Conservation (phyloP, 2,329 filamentous ascomycete species). For the Talaromyces sp. region DNA sequence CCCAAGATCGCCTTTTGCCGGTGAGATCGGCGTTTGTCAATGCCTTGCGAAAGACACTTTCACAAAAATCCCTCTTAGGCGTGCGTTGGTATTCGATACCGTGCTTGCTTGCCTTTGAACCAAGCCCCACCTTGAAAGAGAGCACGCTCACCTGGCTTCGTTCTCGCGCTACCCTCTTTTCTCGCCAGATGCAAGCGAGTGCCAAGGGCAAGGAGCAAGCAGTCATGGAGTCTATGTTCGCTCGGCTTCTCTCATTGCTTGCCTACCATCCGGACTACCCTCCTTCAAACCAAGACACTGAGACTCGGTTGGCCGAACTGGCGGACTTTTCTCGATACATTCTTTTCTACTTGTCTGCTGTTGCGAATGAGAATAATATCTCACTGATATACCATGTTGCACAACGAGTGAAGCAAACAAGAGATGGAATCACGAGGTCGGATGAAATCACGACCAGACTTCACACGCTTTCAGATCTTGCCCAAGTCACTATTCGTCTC, state of each 20-base stretch:
- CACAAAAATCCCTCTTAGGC: conserved; percentile 62
- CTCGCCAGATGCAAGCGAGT: conserved; percentile 36
- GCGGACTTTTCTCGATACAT: conserved; percentile 84
- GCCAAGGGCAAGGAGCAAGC: conserved; percentile 45
- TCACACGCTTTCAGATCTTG: conserved; percentile 82
- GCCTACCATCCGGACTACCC: conserved; percentile 90
- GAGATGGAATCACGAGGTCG: conserved; percentile 65
- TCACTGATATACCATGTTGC: conserved; percentile 87
- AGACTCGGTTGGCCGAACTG: conserved; percentile 54
- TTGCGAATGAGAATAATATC: conserved; percentile 82
- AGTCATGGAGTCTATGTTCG: conserved; percentile 74
- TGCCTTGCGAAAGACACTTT: conserved; percentile 69
- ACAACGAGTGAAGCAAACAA: conserved; percentile 85
- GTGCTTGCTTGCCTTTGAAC: conserved; percentile 90
- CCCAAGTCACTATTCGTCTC: conserved; percentile 73
- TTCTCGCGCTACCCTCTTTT: conserved; percentile 66
- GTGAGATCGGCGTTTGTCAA: conserved; percentile 76
- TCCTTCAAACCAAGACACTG: conserved; percentile 28
- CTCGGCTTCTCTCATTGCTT: conserved; percentile 77
- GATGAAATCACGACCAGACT: conserved; percentile 48
- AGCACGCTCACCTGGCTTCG: conserved; percentile 84
- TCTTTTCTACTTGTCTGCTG: conserved; percentile 76
- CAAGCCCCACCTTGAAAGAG: conserved; percentile 64
- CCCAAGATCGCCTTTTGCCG: conserved; percentile 68
- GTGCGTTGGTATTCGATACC: conserved; percentile 84